Percentiles rank a stretch among this genome's conserved stretches.
Conservation (phyloP, 495 filamentous ascomycete genomes). For the Aspergillus campestris region DNA sequence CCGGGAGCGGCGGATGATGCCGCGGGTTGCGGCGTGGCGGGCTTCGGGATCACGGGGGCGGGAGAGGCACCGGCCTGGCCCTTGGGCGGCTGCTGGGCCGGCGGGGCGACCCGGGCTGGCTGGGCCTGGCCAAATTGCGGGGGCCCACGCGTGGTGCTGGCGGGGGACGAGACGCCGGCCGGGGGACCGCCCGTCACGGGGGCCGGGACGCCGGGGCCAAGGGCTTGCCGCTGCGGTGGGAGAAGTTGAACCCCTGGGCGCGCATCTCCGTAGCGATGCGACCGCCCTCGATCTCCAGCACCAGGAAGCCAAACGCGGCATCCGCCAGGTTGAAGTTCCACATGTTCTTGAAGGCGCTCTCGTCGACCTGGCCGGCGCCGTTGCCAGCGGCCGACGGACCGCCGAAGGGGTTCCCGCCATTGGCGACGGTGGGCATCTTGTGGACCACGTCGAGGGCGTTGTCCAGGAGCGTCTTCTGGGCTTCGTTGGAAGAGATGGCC, state of each 20-base stretch:
- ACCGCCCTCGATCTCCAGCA: conserved; percentile 87
- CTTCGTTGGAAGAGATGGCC: conserved; percentile 84
- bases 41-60: conserved; percentile 45
- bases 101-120: conserved; percentile 18
- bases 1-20: conserved; percentile 27
- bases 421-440: conserved; percentile 92
- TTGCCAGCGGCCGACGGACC: conserved; percentile 66
- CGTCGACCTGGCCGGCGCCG: conserved; percentile 83
- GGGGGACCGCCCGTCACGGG: conserved; percentile 24
- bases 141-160: conserved; percentile 20
- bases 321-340: conserved; percentile 99
- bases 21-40: conserved; percentile 45
- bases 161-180: conserved; percentile 34
- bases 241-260: conserved; percentile 98
- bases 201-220: conserved; percentile 21
- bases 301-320: conserved; percentile 92
- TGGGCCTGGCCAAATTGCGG: conserved; percentile 39
- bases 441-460: conserved; percentile 85
- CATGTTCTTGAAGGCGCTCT: conserved; percentile 99
- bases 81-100: conserved; percentile 29
- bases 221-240: conserved; percentile 62
- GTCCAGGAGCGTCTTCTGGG: conserved; percentile 80
- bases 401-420: conserved; percentile 93
- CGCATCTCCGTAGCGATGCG: conserved; percentile 97
- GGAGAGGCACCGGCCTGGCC: conserved; percentile 35